Evolutionary conservation across 2,329 filamentous ascomycete species (phyloP), one percentile per base, ranked within the genome.

Genomic region (Aspergillus terreus): DNA sequence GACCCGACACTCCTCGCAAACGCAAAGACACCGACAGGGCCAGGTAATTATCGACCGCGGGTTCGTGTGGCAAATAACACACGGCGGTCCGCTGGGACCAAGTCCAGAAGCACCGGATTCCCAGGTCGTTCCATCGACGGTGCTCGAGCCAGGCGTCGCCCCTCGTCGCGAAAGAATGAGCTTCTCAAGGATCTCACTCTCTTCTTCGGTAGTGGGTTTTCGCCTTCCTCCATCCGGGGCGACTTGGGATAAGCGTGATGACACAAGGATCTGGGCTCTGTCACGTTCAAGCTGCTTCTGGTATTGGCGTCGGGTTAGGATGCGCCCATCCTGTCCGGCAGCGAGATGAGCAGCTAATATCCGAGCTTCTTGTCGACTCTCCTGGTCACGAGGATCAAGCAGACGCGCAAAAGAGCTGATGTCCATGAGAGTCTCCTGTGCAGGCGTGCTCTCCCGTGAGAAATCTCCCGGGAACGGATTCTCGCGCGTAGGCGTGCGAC

Each of bases 1-100:
- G 33, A 97, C 88, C 30, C 94, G 81, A 67, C 94, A 97, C 60
- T 97, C 94, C 69, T 99, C 94, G 67, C 94, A 97, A 11, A 97
- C 79, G 60, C 90, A 92, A 52, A 99, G 79, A 67, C 94, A 99
- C 2, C 94, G 88, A 68, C 94, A 99, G 0, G 94, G 94, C 94
- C 94, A 97, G 2, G 96, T 87, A 49, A 99, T 88, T 54, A 97
- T 88, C 6, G 89, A 95, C 15, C 94, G 81, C 3, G 91, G 85
- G n/a, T 82, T 81, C 49, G 84, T 84, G 69, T 97, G 92, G 67
- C 94, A 99, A 4, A 99, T 90, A 1, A 97, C 94, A 64, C 94
- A 99, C 59, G 89, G 88, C 2, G 91, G 90, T 0, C 90, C 86
- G 38, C 79, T 83, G 27, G 85, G 82, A 1, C 88, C 89, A 65